Percentiles rank a stretch among this genome's conserved stretches.
Evolutionary conservation across 2,329 filamentous ascomycete species (phyloP).

Genomic region (Nemania sp.): DNA sequence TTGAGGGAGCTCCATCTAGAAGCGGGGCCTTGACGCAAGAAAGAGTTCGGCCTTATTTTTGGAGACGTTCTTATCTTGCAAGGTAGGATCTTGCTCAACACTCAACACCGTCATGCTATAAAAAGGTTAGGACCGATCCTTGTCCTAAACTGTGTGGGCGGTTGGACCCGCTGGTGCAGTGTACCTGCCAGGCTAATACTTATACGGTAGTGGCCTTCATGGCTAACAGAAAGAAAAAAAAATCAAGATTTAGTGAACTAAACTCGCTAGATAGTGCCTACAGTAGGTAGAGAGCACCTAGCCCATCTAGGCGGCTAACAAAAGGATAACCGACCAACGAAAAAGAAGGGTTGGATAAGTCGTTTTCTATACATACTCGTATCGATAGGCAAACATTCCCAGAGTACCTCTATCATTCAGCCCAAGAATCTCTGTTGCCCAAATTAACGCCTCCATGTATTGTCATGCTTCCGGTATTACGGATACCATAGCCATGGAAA

Average conservation of each 20-base stretch:
- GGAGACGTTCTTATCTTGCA: not conserved
- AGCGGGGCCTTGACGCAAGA: not conserved
- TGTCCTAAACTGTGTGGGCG: not conserved
- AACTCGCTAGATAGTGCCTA: not conserved
- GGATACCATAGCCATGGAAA: not conserved
- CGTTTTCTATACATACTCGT: not conserved
- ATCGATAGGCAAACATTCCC: no score
- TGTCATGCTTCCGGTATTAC: not conserved
- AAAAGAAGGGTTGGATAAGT: no score
- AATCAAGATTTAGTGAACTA: not conserved
- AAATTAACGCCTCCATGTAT: not conserved
- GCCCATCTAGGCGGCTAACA: not conserved
- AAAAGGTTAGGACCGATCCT: not conserved
- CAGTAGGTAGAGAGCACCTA: not conserved
- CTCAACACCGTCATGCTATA: not conserved
- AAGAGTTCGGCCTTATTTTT: constrained; percentile 6
- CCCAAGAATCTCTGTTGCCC: not conserved
- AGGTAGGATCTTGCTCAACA: not conserved
- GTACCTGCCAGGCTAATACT: no score
- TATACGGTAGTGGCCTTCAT: no score
- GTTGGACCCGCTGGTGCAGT: not conserved
- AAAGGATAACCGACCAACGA: not conserved
- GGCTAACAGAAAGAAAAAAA: no score
- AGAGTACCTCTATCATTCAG: no score
- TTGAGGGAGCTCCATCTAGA: not conserved